phyloP scores from a whole-genome alignment of 768 basidiomycete species.

The Mycena albidolilacea region DNA sequence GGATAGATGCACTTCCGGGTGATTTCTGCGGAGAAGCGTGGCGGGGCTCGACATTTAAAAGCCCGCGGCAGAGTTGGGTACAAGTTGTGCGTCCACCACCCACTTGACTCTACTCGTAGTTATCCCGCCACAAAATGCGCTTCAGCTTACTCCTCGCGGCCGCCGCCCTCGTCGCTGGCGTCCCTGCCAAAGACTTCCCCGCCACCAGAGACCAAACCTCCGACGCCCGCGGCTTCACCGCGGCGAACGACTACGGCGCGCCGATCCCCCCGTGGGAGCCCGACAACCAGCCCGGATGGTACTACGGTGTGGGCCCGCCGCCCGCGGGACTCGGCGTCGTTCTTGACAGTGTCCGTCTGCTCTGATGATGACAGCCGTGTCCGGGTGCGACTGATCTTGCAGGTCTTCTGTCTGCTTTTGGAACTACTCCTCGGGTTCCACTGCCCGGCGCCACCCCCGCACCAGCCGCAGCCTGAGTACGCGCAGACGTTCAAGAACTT shows the following conservation, averaged over 20 bases:
- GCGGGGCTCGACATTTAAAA: conserved; percentile 24
- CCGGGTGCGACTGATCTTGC: conserved; percentile 11
- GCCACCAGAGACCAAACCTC: conserved; percentile 34
- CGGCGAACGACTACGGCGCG: conserved; percentile 54
- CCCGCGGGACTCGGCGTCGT: conserved; percentile 48
- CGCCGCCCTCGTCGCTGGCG: conserved; percentile 42
- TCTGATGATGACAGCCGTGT: conserved; percentile 25
- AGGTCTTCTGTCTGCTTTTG: conserved; percentile 58
- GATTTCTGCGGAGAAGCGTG: conserved; percentile 11
- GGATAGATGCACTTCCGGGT: conserved; percentile 17
- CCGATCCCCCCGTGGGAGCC: conserved; percentile 55
- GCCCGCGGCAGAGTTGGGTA: conserved; percentile 20
- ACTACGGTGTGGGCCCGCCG: conserved; percentile 53
- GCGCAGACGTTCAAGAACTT: conserved; percentile 56
- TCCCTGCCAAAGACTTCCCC: conserved; percentile 38
- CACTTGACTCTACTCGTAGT: conserved; percentile 19
- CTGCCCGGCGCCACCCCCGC: conserved; percentile 49
- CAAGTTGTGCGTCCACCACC: conserved; percentile 22
- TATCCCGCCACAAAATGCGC: conserved; percentile 46
- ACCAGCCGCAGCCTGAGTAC: conserved; percentile 50
- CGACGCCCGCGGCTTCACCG: conserved; percentile 45
- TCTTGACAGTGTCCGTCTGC: conserved; percentile 49
- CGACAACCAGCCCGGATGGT: conserved; percentile 58
- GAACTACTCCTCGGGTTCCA: conserved; percentile 55
- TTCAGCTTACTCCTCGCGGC: conserved; percentile 46